Conservation (phyloP, 2,329 filamentous ascomycete genomes). For the Penicillium griseofulvum region DNA sequence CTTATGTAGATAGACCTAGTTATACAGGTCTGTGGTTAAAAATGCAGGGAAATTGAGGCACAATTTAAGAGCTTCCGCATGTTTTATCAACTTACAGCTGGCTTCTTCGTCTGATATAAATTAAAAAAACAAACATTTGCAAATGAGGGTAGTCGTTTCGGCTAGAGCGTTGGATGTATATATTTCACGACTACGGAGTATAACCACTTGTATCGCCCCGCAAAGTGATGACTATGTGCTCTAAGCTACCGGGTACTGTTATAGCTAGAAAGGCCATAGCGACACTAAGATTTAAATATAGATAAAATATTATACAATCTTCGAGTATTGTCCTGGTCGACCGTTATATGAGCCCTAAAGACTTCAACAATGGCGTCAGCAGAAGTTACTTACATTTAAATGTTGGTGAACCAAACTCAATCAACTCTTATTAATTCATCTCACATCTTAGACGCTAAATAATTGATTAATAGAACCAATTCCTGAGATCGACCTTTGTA, state of each 20-base stretch:
- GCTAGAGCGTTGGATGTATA: not conserved
- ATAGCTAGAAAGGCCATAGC: not conserved
- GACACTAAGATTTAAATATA: not conserved
- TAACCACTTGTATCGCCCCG: not conserved
- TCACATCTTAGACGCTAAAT: not conserved
- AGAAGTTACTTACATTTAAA: not conserved
- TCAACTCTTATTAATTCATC: not conserved
- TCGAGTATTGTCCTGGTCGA: not conserved
- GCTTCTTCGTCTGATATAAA: not conserved
- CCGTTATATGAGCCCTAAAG: not conserved
- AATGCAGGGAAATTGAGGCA: constrained; percentile 15
- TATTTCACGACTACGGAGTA: not conserved
- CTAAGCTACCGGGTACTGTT: not conserved
- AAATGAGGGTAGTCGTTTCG: not conserved
- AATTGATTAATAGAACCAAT: not conserved
- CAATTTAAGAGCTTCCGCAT: constrained; percentile 10
- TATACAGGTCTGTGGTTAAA: constrained; percentile 14
- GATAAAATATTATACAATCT: not conserved
- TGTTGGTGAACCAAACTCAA: not conserved
- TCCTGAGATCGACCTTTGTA: not conserved
- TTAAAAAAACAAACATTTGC: not conserved
- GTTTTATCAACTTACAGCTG: not conserved
- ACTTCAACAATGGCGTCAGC: not conserved
- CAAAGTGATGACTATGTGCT: not conserved
- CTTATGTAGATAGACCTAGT: constrained; percentile 26